Conservation (phyloP, 1,284 basidiomycete species). For the Cutaneotrichosporon sp. region DNA sequence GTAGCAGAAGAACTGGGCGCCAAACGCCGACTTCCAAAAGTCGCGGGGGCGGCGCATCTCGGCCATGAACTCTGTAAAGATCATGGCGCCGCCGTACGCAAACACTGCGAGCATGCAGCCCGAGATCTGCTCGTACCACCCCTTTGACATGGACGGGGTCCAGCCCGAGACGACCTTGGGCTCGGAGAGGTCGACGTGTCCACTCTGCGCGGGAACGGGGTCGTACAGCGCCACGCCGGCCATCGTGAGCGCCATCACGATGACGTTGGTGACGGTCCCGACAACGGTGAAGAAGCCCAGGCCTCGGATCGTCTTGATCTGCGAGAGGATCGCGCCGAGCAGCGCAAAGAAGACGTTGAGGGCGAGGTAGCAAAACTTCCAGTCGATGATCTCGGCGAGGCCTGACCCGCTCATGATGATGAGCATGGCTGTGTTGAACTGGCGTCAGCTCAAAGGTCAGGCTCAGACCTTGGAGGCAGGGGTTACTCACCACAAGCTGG, state of each 20-base stretch:
- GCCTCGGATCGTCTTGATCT: conserved; percentile 22
- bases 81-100: conserved; percentile 60
- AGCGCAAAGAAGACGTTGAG: conserved; percentile 15
- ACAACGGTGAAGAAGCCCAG: conserved; percentile 18
- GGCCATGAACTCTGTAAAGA: conserved; percentile 64
- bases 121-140: conserved; percentile 46
- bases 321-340: conserved; percentile 13
- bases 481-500: conserved; percentile 16
- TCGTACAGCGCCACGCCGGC: conserved; percentile 19
- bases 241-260: conserved; percentile 17
- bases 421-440: conserved; percentile 21
- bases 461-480: too few relatives aligned
- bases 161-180: conserved; percentile 59
- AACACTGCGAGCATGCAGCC: conserved; percentile 65
- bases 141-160: conserved; percentile 52
- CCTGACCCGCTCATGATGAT: conserved; percentile 16
- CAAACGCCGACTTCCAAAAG: conserved; percentile 68
- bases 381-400: conserved; percentile 14
- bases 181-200: conserved; percentile 37
- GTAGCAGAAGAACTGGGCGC: conserved; percentile 62
- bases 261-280: conserved; percentile 15
- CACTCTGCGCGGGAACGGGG: conserved; percentile 57
- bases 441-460: too few relatives aligned
- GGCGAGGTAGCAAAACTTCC: conserved; percentile 22
- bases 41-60: conserved; percentile 73